Conservation (phyloP, 1,139 yeast species). For the Yamadazyma spencermartinsiae region DNA sequence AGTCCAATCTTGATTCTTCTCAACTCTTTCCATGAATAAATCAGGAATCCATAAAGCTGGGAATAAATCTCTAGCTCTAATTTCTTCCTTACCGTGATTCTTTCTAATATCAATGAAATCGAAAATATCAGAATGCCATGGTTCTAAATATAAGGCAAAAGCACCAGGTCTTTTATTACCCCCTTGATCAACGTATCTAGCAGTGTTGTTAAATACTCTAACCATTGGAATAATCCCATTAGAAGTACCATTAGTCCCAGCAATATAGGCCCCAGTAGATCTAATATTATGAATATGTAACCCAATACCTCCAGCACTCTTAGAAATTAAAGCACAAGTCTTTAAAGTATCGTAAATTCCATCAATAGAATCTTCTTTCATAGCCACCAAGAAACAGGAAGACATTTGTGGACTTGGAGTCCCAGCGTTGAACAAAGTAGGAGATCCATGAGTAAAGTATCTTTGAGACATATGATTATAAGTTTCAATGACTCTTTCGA, state of each 20-base stretch:
- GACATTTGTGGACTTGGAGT: slow-evolving; percentile 87
- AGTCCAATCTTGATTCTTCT: slow-evolving; percentile 77
- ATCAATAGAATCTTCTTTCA: slow-evolving; percentile 88
- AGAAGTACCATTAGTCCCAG: slow-evolving; percentile 88
- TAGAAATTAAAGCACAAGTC: slow-evolving; percentile 83
- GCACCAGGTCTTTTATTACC: slow-evolving; percentile 96
- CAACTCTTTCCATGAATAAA: slow-evolving; percentile 86
- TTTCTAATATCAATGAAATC: slow-evolving; percentile 83
- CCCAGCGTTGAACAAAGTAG: slow-evolving; percentile 88
- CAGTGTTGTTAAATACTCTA: slow-evolving; percentile 87
- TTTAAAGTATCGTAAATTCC: slow-evolving; percentile 87
- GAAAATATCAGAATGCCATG: slow-evolving; percentile 88
- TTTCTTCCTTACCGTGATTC: slow-evolving; percentile 90
- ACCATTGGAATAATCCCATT: slow-evolving; percentile 90
- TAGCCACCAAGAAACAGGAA: slow-evolving; percentile 84
- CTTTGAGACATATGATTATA: slow-evolving; percentile 82
- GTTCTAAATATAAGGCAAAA: slow-evolving; percentile 83
- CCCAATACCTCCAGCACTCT: slow-evolving; percentile 92
- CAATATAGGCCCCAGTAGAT: slow-evolving; percentile 82
- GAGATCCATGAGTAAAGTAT: slow-evolving; percentile 87
- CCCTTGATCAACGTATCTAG: slow-evolving; percentile 91
- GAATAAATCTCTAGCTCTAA: slow-evolving; percentile 86
- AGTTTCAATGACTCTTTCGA: slow-evolving; percentile 72
- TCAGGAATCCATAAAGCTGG: slow-evolving; percentile 93
- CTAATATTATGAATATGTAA: slow-evolving; percentile 81